Evolutionary conservation across 495 filamentous ascomycete genomes (phyloP).

Genomic region (Thermochaetoides thermophila): DNA sequence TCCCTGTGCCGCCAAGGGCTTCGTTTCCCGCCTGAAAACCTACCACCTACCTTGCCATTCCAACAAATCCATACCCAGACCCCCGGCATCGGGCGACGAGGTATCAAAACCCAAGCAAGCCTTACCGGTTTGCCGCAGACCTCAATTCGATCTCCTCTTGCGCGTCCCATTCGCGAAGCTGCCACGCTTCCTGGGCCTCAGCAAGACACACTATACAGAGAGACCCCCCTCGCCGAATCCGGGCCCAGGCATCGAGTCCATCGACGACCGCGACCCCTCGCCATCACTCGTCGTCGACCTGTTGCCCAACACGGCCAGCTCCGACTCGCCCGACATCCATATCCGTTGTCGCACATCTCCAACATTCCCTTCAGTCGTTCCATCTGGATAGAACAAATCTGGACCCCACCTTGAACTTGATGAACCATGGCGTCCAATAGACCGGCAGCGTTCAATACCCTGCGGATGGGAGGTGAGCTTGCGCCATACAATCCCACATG

Average conservation of each 20-base stretch:
- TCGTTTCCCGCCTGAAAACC: constrained; percentile 9
- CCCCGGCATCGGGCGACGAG: constrained; percentile 9
- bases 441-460: constrained; percentile 37
- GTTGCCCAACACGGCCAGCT: constrained; percentile 36
- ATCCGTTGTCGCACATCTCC: constrained; percentile 15
- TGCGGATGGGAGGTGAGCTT: constrained; percentile 40
- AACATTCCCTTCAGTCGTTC: constrained; percentile 4
- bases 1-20: constrained; percentile 14
- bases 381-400: constrained; percentile 21
- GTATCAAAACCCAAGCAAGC: constrained; percentile 5
- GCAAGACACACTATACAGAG: neutral
- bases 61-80: constrained; percentile 6
- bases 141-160: constrained; percentile 6
- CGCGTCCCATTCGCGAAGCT: constrained; percentile 2
- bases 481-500: neutral
- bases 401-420: constrained; percentile 5
- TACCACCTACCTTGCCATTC: constrained; percentile 6
- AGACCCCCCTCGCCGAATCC: constrained; percentile 1
- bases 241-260: constrained; percentile 10
- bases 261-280: constrained; percentile 4
- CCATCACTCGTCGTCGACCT: constrained; percentile 13
- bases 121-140: too few relatives aligned
- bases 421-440: constrained; percentile 34
- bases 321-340: constrained; percentile 15
- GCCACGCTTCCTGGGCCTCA: neutral